phyloP scores from a whole-genome alignment of 768 basidiomycete genomes.

The Clavaria fumosa region DNA sequence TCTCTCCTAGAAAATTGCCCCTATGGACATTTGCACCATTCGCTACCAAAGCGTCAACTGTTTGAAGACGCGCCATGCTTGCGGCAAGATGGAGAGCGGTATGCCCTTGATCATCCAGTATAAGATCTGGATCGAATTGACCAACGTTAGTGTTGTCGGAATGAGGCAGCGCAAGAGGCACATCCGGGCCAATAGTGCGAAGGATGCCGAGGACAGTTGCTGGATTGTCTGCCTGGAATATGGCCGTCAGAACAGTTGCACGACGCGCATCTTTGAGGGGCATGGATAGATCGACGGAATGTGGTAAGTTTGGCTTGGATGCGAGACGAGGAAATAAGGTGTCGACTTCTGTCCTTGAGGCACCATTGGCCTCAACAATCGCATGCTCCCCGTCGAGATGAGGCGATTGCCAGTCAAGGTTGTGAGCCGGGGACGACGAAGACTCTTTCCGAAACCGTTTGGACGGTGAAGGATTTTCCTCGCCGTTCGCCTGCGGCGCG shows the following conservation, averaged over 20 bases:
- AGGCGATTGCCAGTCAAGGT: slow-evolving; percentile 20
- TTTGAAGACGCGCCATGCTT: slow-evolving; percentile 58
- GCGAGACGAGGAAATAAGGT: slow-evolving; percentile 42
- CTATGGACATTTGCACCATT: slow-evolving; percentile 78
- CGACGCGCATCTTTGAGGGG: slow-evolving; percentile 41
- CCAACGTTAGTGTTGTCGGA: background rate
- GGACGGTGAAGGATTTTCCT: slow-evolving; percentile 51
- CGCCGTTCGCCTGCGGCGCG: slow-evolving; percentile 33
- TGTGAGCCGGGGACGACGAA: slow-evolving; percentile 22
- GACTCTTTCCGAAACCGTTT: slow-evolving; percentile 55
- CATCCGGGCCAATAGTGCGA: slow-evolving; percentile 41
- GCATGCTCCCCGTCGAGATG: too few species aligned
- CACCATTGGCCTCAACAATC: slow-evolving; percentile 27
- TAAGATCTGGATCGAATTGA: slow-evolving; percentile 51
- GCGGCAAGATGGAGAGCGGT: slow-evolving; percentile 89
- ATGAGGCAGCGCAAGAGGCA: slow-evolving; percentile 12
- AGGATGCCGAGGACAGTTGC: slow-evolving; percentile 43
- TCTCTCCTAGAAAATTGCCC: slow-evolving; percentile 90
- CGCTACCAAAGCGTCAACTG: slow-evolving; percentile 53
- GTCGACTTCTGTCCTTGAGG: slow-evolving; percentile 28
- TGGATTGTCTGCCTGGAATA: slow-evolving; percentile 60
- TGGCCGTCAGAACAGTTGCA: slow-evolving; percentile 45
- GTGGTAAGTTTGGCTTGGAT: slow-evolving; percentile 43
- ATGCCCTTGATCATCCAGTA: slow-evolving; percentile 90
- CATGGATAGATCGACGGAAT: slow-evolving; percentile 36